Base-by-base conservation (phyloP, 2,329 filamentous ascomycete species). In the Apiospora pterosperma region DNA sequence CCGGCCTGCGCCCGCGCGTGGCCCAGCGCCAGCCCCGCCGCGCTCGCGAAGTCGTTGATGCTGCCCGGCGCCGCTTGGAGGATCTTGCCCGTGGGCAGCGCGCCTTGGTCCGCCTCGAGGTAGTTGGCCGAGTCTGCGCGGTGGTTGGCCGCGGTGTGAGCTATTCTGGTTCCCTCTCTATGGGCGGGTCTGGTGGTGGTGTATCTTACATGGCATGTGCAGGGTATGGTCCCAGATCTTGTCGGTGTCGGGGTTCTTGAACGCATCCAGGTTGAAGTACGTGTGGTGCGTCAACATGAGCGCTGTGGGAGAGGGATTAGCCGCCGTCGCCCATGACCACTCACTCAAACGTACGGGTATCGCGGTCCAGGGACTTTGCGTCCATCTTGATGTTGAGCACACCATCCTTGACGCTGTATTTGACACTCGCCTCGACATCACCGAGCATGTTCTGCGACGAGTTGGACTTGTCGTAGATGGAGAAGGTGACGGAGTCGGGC, bases 211-310 rank as follows among this genome's bases (percentile, higher is more conserved):
- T 16, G 58, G 58, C 58, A 60, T 60, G 21, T 36, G 77, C n/a
- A 90, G 79, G 7, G 84, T 88, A 77, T 90, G 84, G 75, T 89
- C 86, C 74, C 87, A 84, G 66, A 88, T 80, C 44, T 82, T 80
- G 41, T 81, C 75, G 4, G 84, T 84, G 36, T 80, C 77, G 1
- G 86, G 82, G 73, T 89, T 85, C 68, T 82, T 83, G 76, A 86
- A 90, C 16, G 84, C 88, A 69, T 90, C 88, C 28, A 90, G 80
- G 76, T 90, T 90, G 84, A 88, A 90, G 80, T 90, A 90, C 60
- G 85, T 86, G 76, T 90, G 88, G 52, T 88, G 87, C 36, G 84
- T 88, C 48, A 90, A 79, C 84, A 90, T 88, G 72, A 90, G 83
- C 1, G 88, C 78, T 79, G 23, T 63, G 12, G 36, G 38, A 36